Percentiles rank a stretch among this genome's conserved stretches.
phyloP scores from a whole-genome alignment of 129 eudicot genomes.

The Gnaphalium uliginosum region DNA sequence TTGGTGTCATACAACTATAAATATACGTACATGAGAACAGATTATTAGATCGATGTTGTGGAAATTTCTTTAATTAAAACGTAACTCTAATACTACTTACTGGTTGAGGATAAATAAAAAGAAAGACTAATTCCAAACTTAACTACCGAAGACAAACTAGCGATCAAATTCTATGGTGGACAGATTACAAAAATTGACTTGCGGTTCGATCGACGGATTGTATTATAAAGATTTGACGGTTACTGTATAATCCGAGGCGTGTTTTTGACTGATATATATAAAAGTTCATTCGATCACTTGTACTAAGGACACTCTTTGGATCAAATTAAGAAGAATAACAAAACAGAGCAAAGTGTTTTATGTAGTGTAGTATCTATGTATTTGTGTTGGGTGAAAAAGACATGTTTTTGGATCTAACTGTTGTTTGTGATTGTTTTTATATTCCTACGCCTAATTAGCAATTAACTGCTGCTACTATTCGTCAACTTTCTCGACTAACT shows the following conservation, averaged over 20 bases:
- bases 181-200: not conserved
- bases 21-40: too few relatives aligned
- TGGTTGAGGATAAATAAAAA: too few relatives aligned
- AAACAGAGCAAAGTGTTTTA: not conserved
- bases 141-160: not conserved
- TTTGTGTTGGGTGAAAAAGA: not conserved
- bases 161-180: not conserved
- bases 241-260: not conserved
- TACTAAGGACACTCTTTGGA: slow-evolving; percentile 8
- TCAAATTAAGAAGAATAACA: not conserved
- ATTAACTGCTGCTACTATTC: too few relatives aligned
- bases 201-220: slow-evolving; percentile 1
- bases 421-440: not conserved
- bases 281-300: not conserved
- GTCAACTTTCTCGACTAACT: too few relatives aligned
- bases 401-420: not conserved
- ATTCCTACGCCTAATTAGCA: not conserved
- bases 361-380: not conserved
- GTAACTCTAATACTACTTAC: too few relatives aligned
- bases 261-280: not conserved
- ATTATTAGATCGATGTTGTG: too few relatives aligned
- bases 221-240: not conserved
- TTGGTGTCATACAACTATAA: too few relatives aligned
- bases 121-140: too few relatives aligned
- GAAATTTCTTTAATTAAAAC: too few relatives aligned